Conservation (phyloP, 441 rosid species). For the Aquilaria agallochum region DNA sequence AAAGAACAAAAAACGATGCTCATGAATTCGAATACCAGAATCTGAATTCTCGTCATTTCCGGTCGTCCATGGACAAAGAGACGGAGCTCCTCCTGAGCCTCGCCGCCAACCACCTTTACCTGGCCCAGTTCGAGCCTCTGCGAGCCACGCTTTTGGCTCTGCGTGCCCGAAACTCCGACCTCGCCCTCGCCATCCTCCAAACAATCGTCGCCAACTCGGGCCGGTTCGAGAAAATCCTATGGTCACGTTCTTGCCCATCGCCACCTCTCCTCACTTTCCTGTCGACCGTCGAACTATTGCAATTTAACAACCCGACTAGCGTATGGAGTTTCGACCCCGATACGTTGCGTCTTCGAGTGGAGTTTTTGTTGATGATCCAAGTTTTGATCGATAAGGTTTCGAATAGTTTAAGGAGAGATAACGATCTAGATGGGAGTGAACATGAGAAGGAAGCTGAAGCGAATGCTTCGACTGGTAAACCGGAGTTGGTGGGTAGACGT, state of each 20-base stretch:
- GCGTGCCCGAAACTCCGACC: conserved; percentile 60
- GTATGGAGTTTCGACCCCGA: conserved; percentile 77
- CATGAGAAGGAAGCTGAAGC: conserved; percentile 27
- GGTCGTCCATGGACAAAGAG: conserved; percentile 56
- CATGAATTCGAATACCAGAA: not conserved
- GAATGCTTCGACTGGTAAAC: conserved; percentile 22
- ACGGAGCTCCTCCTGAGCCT: conserved; percentile 77
- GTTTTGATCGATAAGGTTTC: conserved; percentile 49
- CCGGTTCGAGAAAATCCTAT: conserved; percentile 61
- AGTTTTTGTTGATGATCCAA: conserved; percentile 71
- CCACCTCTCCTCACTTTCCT: conserved; percentile 71
- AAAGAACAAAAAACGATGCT: too few relatives aligned
- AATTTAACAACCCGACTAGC: conserved; percentile 45
- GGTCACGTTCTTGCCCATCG: conserved; percentile 77
- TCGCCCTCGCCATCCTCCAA: conserved; percentile 67
- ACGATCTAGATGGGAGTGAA: conserved; percentile 35
- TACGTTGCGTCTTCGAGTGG: conserved; percentile 62
- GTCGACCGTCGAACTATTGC: conserved; percentile 69
- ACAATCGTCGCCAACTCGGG: conserved; percentile 76
- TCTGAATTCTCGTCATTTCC: conserved; percentile 1
- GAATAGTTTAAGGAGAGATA: conserved; percentile 24
- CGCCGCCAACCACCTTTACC: conserved; percentile 85
- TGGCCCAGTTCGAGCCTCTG: conserved; percentile 91
- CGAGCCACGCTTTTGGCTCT: conserved; percentile 74
- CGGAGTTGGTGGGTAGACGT: conserved; percentile 18